These are phyloP conservation scores for Physcomitrellopsis africana DNA, from an alignment of 225 moss, liverwort and hornwort species.

Conservation along the genomic window DNA sequence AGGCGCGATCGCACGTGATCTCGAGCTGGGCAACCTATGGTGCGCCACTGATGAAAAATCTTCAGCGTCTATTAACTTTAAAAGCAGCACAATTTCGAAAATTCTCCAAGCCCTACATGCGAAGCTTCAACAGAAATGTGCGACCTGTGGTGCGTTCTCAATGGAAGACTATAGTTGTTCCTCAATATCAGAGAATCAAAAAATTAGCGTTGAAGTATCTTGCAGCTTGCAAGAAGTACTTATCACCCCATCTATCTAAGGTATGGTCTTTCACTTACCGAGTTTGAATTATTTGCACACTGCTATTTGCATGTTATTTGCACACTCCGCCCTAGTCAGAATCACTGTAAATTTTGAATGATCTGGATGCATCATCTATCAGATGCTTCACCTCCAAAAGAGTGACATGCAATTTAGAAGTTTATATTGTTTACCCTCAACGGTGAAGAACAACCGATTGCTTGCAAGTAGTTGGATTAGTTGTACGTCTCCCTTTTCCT, in stretches of 20 bases:
- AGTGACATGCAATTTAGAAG: slow-evolving; percentile 5
- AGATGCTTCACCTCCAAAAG: not conserved
- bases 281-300: not conserved
- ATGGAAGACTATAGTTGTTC: slow-evolving; percentile 46
- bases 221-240: slow-evolving; percentile 39
- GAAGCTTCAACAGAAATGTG: slow-evolving; percentile 40
- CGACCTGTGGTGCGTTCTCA: slow-evolving; percentile 34
- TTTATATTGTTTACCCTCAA: not conserved
- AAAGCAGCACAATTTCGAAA: slow-evolving; percentile 42
- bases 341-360: not conserved
- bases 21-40: slow-evolving; percentile 42
- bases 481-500: slow-evolving; percentile 11
- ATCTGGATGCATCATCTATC: slow-evolving; percentile 4
- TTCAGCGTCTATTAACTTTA: slow-evolving; percentile 19
- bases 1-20: slow-evolving; percentile 29
- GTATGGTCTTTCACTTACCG: slow-evolving; percentile 22
- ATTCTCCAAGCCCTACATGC: slow-evolving; percentile 41
- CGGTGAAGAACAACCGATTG: not conserved
- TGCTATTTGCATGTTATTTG: too few relatives aligned
- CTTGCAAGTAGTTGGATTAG: not conserved
- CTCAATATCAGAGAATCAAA: slow-evolving; percentile 37
- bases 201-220: slow-evolving; percentile 30
- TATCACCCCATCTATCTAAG: slow-evolving; percentile 52
- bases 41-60: slow-evolving; percentile 29
- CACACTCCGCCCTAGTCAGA: not conserved